phyloP scores from a whole-genome alignment of 1,284 basidiomycete genomes.

The Phaffia rhodozyma region DNA sequence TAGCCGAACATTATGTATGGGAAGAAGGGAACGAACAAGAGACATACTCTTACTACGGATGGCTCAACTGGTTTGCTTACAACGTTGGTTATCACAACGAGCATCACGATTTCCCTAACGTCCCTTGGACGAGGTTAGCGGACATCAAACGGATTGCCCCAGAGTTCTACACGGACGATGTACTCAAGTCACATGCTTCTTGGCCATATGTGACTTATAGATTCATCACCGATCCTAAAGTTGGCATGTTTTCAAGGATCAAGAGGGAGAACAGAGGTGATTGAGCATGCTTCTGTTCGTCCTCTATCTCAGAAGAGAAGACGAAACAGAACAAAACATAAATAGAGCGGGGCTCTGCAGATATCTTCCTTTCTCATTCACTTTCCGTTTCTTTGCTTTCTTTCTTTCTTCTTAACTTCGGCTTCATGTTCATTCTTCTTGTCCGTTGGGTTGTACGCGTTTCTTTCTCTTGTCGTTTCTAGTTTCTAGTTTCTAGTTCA shows the following conservation, averaged over 20 bases:
- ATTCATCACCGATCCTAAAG: conserved; percentile 80
- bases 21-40: conserved; percentile 50
- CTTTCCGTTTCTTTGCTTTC: too few species aligned
- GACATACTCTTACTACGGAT: conserved; percentile 94
- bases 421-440: too few species aligned
- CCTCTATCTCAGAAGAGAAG: too few species aligned
- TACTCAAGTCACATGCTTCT: conserved; percentile 68
- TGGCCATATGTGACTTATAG: conserved; percentile 92
- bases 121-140: conserved; percentile 91
- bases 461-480: too few species aligned
- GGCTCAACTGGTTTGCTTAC: conserved; percentile 82
- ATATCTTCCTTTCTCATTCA: too few species aligned
- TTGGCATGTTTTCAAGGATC: conserved; percentile 50
- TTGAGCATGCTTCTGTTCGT: background rate
- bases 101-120: conserved; percentile 94
- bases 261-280: conserved; percentile 35
- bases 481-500: too few species aligned
- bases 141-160: conserved; percentile 67
- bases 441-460: too few species aligned
- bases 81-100: conserved; percentile 92
- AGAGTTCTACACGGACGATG: conserved; percentile 69
- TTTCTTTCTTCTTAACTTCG: too few species aligned
- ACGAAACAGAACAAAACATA: too few species aligned
- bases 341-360: too few species aligned
- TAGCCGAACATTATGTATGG: conserved; percentile 22